Conservation (phyloP, 441 rosid genomes). For the Pelargonium cotyledonis region DNA sequence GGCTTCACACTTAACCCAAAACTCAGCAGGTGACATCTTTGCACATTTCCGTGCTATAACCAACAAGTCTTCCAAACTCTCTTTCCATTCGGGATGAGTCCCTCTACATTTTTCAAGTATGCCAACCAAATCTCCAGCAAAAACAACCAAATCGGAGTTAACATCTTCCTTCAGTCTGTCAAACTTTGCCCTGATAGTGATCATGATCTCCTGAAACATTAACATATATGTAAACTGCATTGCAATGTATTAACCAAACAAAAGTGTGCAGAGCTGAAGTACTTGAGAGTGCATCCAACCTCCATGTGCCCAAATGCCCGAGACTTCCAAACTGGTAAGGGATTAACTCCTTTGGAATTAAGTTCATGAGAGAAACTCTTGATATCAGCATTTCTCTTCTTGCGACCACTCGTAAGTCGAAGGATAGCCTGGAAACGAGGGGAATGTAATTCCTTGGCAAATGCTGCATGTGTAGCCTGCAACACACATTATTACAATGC, state of each 20-base stretch:
- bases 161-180: slow-evolving; percentile 91
- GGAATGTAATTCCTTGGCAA: slow-evolving; percentile 78
- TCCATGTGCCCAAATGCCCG: slow-evolving; percentile 91
- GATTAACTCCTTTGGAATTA: slow-evolving; percentile 92
- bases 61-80: slow-evolving; percentile 76
- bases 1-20: slow-evolving; percentile 82
- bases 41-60: slow-evolving; percentile 71
- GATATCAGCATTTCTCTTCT: slow-evolving; percentile 69
- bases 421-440: slow-evolving; percentile 85
- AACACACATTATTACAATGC: slow-evolving; percentile 8
- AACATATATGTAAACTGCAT: not conserved
- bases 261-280: not conserved
- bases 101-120: slow-evolving; percentile 63
- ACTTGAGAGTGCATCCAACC: slow-evolving; percentile 31
- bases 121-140: slow-evolving; percentile 85
- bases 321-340: slow-evolving; percentile 87
- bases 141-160: slow-evolving; percentile 76
- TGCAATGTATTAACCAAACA: slow-evolving; percentile 8
- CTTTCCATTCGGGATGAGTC: slow-evolving; percentile 68
- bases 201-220: slow-evolving; percentile 63
- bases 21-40: slow-evolving; percentile 75
- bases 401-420: slow-evolving; percentile 79
- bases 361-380: slow-evolving; percentile 98
- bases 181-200: slow-evolving; percentile 75
- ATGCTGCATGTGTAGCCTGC: slow-evolving; percentile 59